Evolutionary conservation across 2,329 filamentous ascomycete species (phyloP), one percentile per base, ranked within the genome.

Genomic region (Huntiella decipiens): DNA sequence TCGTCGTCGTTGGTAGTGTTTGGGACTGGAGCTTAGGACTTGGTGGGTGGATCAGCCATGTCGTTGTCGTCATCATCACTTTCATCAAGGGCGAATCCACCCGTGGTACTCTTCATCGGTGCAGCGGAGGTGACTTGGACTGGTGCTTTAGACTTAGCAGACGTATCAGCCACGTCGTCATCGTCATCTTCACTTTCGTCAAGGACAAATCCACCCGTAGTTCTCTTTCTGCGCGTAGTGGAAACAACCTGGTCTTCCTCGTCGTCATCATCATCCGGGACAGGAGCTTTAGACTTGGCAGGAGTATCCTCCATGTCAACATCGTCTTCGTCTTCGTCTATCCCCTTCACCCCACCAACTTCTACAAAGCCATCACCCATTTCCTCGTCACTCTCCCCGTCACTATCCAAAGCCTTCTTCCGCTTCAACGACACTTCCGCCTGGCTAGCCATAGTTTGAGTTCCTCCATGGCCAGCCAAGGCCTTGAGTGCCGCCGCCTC

Each of bases 161-260:
- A 28, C 8, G 22, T 6, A 28, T 1, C 22, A 28, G 3, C 22
- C 22, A 28, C 22, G 10, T 46, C 38, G 15, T 46, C 28, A 13
- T 46, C 44, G 6, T 47, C 44, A 10, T 46, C 44, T 13, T 50
- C 48, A 28, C 37, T 41, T 10, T 38, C 32, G 10, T 48, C 47
- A 16, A 50, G 22, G n/a, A 50, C 40, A 38, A 50, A 47, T 10
- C 48, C 48, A 4, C 48, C 37, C 34, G 38, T 47, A 7, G 44
- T 50, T 11, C 42, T 44, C 16, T 43, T 38, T 13, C 41, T 37
- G 6, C 44, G 38, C 5, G 31, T 12, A 1, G 44, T 13, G 7
- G 28, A 28, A 11, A 40, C 33, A 10, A 47, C 17, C 4, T 38
- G 37, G 13, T 47, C 41, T 12, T 46, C 40, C 2, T 46, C 44